A percentile compares a stretch with the other conserved stretches of the same genome.
phyloP scores from a whole-genome alignment of 2,329 filamentous ascomycete species.

The Polychaeton citri region DNA sequence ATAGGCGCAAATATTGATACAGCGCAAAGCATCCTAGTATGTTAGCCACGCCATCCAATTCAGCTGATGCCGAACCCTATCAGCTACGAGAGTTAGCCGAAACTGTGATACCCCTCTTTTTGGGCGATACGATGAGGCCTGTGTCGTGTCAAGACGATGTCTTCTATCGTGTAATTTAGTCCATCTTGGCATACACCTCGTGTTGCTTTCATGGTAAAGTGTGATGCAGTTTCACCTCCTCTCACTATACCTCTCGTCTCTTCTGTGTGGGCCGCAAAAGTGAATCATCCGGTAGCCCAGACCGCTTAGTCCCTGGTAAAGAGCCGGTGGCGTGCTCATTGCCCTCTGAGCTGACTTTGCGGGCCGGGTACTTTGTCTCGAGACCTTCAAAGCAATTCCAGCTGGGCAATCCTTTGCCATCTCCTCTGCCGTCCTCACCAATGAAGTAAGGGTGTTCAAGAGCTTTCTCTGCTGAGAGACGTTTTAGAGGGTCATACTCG shows the following conservation, averaged over 20 bases:
- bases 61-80: too few relatives aligned
- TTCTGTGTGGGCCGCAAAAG: conserved; percentile 44
- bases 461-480: conserved; percentile 75
- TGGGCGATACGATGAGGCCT: too few relatives aligned
- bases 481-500: conserved; percentile 83
- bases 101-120: too few relatives aligned
- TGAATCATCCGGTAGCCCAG: conserved; percentile 69
- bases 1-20: too few relatives aligned
- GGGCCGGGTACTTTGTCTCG: conserved; percentile 76
- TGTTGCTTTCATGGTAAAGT: too few relatives aligned
- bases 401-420: conserved; percentile 34
- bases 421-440: conserved; percentile 10
- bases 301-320: conserved; percentile 80
- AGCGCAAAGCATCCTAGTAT: too few relatives aligned
- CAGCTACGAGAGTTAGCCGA: too few relatives aligned
- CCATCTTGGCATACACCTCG: too few relatives aligned
- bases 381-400: conserved; percentile 84
- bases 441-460: conserved; percentile 84
- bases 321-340: conserved; percentile 90
- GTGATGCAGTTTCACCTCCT: too few relatives aligned
- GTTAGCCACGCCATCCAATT: too few relatives aligned
- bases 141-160: too few relatives aligned
- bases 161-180: too few relatives aligned
- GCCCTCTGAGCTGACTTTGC: conserved; percentile 84
- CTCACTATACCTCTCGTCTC: conserved; percentile 33